Percentiles rank a stretch among this genome's conserved stretches.
phyloP scores from a whole-genome alignment of 148 eudicot genomes.

The Rhododendron kiyosumense region DNA sequence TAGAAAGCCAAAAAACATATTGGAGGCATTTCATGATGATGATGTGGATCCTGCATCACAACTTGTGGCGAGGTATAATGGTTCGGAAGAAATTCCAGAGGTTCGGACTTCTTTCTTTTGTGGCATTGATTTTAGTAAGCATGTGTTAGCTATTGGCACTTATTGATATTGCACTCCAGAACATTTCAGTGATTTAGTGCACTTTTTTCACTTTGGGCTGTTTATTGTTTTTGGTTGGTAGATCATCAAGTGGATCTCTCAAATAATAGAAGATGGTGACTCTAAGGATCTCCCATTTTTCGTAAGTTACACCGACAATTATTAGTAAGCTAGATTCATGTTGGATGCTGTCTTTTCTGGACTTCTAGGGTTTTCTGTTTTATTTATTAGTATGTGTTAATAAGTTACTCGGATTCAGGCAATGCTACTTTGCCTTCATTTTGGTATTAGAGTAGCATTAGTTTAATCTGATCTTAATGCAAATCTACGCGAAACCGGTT shows the following conservation, averaged over 20 bases:
- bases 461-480: constrained; percentile 1
- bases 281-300: constrained; percentile 79
- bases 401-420: neutral
- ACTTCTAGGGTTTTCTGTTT: neutral
- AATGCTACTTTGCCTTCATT: neutral
- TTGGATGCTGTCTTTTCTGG: neutral
- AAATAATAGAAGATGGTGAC: constrained; percentile 85
- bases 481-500: neutral
- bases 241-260: constrained; percentile 85
- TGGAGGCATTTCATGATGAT: constrained; percentile 40
- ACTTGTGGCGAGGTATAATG: constrained; percentile 78
- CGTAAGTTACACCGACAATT: constrained; percentile 39
- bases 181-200: neutral
- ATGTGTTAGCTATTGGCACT: neutral
- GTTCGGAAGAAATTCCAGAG: constrained; percentile 62
- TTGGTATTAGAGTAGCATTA: neutral
- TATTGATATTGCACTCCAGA: neutral
- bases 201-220: constrained; percentile 5
- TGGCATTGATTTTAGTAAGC: neutral
- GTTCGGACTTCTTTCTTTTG: constrained; percentile 28
- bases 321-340: neutral
- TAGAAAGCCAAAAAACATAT: constrained; percentile 39
- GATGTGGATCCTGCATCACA: constrained; percentile 86
- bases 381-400: neutral
- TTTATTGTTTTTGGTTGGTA: constrained; percentile 20